Base-by-base conservation (phyloP, 208 protist species). In the Acanthamoeba royreba region DNA sequence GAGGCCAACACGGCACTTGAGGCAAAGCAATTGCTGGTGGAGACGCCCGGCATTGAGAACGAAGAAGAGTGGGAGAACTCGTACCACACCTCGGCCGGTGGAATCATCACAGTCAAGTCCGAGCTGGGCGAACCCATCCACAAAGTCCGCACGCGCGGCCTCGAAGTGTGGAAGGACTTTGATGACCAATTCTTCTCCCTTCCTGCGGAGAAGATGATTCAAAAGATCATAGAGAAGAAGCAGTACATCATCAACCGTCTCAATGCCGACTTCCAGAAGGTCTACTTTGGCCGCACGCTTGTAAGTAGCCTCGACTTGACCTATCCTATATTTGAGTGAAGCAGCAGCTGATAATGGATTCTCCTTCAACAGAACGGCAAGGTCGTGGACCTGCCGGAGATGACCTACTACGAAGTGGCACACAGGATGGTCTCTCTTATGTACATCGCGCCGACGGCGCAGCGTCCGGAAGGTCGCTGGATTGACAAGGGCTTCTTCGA, bases 61-160 rank as follows among this genome's bases (percentile, higher is more conserved):
- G 95, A 98, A 69, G n/a, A 31, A n/a, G 77, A 97, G 28, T 98
- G 97, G 97, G 97, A 97, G 58, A 89, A 69, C 15, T 93, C 95
- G 13, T 98, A 98, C 87, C 66, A 96, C 9, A 88, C 94, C 28
- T 47, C 66, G 15, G 93, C 91, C 19, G 96, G 97, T 42, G 97
- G 97, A 90, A 92, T 98, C 81, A 86, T 97, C 31, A 98, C 96
- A 5, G 97, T 98, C 74, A 95, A 86, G n/a, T 96, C 94, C 25
- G 97, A 98, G 94, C 96, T 98, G 11, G 97, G 97, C 35, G 97
- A 97, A 83, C 97, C 97, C 25, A 98, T 98, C 92, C 97, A 98
- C 94, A 97, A 97, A 77, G 79, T 97, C 22, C 92, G 92, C 22
- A 98, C 19, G 38, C 74, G 33, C 52, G 87, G 61, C 53, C 46